Evolutionary conservation across 257 asterid genomes (phyloP), one percentile per base, ranked within the genome.

Genomic region (Scutellaria galericulata): DNA sequence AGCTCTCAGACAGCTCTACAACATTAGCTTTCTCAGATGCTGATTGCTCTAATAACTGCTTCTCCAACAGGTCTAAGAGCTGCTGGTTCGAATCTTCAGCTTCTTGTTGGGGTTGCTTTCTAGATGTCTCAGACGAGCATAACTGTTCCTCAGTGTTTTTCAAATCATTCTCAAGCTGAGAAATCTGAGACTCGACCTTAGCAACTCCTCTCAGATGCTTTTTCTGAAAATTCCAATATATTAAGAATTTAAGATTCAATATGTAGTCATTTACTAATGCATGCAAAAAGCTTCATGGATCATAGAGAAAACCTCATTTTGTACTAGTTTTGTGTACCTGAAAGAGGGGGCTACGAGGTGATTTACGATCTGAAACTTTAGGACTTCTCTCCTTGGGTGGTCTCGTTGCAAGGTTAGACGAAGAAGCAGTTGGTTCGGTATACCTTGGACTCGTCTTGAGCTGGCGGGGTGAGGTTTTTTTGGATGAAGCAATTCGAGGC

Each of bases 161-260:
- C 40, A 95, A 89, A 70, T 95, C 98, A 73, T 83, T 84, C 81
- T 90, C 89, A 5, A 95, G 96, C 82, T 86, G 87, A 71, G 83
- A 83, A 60, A 94, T 78, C 85, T 88, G 90, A 15, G 75, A 68
- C 83, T 91, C 99, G 62, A 89, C 88, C 45, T 88, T 96, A 13
- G 88, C 68, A 76, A 81, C 89, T 83, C 74, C 83, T 70, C 76
- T 83, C 0, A 88, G 69, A n/a, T 68, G 81, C 86, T 83, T 85
- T 78, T 75, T 85, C 93, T 89, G 85, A 44, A 77, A 62, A 62
- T 78, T 56, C 50, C 50, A 8, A 3, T 45, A 45, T 45, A 2
- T 45, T 3, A 45, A 24, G 27, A 24, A 1, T 24, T 45, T 3
- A 45, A 24, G 27, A 24, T 24, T 24, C 27, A 24, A 24, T 24